Percentiles rank a stretch among this genome's conserved stretches.
Conservation (phyloP, 208 protist genomes). For the Acanthamoeba healyi region DNA sequence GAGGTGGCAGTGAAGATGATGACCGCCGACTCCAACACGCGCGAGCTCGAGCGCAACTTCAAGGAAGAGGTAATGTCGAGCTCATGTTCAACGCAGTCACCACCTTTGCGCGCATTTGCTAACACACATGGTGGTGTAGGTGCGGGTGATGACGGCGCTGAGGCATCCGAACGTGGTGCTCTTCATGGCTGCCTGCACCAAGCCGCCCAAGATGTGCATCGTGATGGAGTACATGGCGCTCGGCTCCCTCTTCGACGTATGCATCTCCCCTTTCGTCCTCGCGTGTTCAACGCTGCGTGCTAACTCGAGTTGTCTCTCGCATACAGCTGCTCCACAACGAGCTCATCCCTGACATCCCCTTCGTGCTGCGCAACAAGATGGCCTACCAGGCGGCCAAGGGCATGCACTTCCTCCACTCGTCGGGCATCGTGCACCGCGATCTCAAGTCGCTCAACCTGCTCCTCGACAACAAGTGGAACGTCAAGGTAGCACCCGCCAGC, state of each 20-base stretch:
- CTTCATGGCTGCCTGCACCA: constrained; percentile 58
- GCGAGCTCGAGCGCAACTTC: neutral
- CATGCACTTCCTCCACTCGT: constrained; percentile 69
- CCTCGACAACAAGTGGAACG: constrained; percentile 66
- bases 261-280: neutral
- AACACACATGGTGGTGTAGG: neutral
- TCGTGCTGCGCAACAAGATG: constrained; percentile 48
- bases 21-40: neutral
- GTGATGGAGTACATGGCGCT: constrained; percentile 68
- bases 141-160: constrained; percentile 40
- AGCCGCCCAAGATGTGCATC: constrained; percentile 68
- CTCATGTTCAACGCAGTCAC: neutral
- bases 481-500: neutral
- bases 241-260: constrained; percentile 45
- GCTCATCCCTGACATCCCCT: constrained; percentile 23
- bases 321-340: constrained; percentile 36
- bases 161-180: constrained; percentile 67
- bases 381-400: constrained; percentile 67
- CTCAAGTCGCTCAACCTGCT: constrained; percentile 72
- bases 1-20: constrained; percentile 66
- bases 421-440: constrained; percentile 65
- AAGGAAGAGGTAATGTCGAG: constrained; percentile 65
- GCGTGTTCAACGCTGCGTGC: neutral
- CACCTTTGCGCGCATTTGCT: neutral
- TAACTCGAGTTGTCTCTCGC: neutral